Conservation (phyloP, 2,329 filamentous ascomycete species). For the Rutstroemia sp. region DNA sequence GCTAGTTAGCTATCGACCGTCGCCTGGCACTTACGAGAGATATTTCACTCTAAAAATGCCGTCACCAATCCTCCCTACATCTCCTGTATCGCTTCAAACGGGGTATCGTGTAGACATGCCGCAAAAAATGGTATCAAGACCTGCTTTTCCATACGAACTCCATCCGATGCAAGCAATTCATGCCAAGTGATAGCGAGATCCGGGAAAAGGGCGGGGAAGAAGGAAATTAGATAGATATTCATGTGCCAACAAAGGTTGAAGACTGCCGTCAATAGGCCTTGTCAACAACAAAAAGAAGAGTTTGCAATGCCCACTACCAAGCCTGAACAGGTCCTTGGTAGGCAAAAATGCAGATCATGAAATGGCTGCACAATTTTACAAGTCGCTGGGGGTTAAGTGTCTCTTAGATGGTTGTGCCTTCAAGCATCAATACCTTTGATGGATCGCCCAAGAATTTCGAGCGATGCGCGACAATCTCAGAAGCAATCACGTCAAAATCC, state of each 20-base stretch:
- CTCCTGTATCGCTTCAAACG: background rate
- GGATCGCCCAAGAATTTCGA: slow-evolving; percentile 56
- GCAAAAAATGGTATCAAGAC: slow-evolving; percentile 2
- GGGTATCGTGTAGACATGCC: slow-evolving; percentile 8
- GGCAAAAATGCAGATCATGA: slow-evolving; percentile 7
- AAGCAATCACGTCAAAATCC: slow-evolving; percentile 60
- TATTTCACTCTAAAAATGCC: too few species aligned
- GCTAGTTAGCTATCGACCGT: too few species aligned
- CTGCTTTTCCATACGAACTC: slow-evolving; percentile 7
- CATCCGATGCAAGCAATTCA: slow-evolving; percentile 4
- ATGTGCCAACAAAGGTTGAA: background rate
- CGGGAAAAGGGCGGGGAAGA: background rate
- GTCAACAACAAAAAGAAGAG: background rate
- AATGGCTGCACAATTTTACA: slow-evolving; percentile 21
- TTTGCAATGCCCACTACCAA: slow-evolving; percentile 1
- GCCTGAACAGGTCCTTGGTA: slow-evolving; percentile 9
- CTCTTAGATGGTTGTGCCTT: slow-evolving; percentile 28
- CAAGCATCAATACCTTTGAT: slow-evolving; percentile 54
- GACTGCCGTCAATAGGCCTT: background rate
- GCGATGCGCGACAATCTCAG: slow-evolving; percentile 60
- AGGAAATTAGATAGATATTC: background rate
- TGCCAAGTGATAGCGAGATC: background rate
- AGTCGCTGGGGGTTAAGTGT: slow-evolving; percentile 12
- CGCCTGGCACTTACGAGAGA: too few species aligned
- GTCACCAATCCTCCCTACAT: background rate